Percentiles rank a stretch among this genome's conserved stretches.
phyloP scores from a whole-genome alignment of 75 land plant species.

The Sequoia sempervirens region DNA sequence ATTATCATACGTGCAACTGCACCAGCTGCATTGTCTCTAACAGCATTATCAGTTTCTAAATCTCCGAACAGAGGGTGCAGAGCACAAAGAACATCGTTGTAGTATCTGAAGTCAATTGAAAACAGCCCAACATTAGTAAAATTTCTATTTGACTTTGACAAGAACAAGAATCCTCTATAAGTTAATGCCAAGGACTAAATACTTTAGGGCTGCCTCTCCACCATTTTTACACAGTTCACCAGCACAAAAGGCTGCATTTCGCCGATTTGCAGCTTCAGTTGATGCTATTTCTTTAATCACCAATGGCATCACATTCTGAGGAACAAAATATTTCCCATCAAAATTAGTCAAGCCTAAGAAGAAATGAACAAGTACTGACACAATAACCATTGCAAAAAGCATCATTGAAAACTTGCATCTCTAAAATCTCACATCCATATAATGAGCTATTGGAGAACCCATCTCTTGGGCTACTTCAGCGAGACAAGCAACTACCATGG shows the following conservation, averaged over 20 bases:
- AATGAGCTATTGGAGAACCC: conserved; percentile 81
- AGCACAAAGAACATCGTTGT: conserved; percentile 59
- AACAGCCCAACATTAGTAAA: background rate
- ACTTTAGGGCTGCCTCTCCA: conserved; percentile 70
- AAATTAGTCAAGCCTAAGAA: background rate
- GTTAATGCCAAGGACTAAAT: conserved; percentile 23
- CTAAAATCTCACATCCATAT: conserved; percentile 68
- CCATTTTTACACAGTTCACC: conserved; percentile 93
- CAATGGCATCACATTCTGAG: conserved; percentile 75
- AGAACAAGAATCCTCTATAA: background rate
- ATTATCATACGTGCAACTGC: conserved; percentile 97
- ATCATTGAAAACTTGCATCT: background rate
- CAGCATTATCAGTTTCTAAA: conserved; percentile 83
- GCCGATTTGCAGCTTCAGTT: conserved; percentile 73
- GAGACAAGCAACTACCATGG: conserved; percentile 95
- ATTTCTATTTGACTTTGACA: background rate
- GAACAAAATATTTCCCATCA: background rate
- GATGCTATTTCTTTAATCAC: conserved; percentile 86
- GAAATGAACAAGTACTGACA: background rate
- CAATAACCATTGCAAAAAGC: conserved; percentile 6
- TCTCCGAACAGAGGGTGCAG: conserved; percentile 89
- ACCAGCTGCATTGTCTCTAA: conserved; percentile 95
- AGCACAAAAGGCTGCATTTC: conserved; percentile 97
- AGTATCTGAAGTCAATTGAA: conserved; percentile 46
- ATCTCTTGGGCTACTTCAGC: conserved; percentile 97